phyloP scores from a whole-genome alignment of 139 green algal genomes.

The Desmodesmus armatus region DNA sequence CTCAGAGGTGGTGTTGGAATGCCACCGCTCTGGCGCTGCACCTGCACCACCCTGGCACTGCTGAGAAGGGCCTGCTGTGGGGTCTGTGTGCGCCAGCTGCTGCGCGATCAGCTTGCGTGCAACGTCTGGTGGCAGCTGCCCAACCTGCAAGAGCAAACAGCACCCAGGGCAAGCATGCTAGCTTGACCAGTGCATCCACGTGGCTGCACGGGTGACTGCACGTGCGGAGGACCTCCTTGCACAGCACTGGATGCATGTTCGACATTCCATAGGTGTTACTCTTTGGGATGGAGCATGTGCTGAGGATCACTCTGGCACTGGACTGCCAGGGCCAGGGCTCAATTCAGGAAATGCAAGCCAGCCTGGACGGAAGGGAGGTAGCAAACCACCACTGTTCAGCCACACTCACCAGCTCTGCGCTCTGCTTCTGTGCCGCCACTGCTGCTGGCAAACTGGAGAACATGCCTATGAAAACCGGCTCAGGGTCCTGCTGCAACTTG shows the following conservation, averaged over 20 bases:
- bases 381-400: neutral
- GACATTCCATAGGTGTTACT: neutral
- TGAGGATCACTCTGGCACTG: neutral
- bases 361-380: neutral
- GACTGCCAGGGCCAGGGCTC: neutral
- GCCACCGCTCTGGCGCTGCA: too few species aligned
- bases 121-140: neutral
- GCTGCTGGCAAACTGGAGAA: slow-evolving; percentile 12
- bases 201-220: neutral
- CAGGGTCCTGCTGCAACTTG: slow-evolving; percentile 1
- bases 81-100: too few species aligned
- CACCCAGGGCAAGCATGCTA: neutral
- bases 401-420: slow-evolving; percentile 2
- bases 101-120: slow-evolving; percentile 24
- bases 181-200: neutral
- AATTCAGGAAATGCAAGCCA: too few species aligned
- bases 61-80: too few species aligned
- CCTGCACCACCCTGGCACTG: too few species aligned
- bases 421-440: slow-evolving; percentile 31
- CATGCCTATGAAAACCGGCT: slow-evolving; percentile 23
- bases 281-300: neutral
- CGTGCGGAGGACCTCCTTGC: neutral
- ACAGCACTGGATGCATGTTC: neutral
- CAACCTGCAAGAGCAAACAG: neutral
- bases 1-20: too few species aligned